Evolutionary conservation across 129 eudicot genomes (phyloP).

Genomic region (Flaveria bidentis): DNA sequence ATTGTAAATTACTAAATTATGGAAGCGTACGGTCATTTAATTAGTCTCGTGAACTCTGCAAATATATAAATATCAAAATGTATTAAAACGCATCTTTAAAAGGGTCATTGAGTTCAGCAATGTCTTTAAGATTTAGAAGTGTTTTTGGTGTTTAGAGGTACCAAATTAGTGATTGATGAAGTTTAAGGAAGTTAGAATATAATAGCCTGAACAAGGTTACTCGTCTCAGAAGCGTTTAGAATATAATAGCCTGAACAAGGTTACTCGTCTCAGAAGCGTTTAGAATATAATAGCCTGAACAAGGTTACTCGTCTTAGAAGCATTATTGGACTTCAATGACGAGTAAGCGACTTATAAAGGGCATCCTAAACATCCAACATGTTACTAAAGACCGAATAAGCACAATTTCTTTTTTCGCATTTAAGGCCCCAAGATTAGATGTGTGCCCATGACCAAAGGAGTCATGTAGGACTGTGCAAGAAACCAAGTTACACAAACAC

Average conservation of each 20-base stretch:
- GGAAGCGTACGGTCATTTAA: constrained; percentile 5
- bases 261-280: not conserved
- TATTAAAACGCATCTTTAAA: constrained; percentile 16
- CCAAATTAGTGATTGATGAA: not conserved
- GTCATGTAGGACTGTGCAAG: not conserved
- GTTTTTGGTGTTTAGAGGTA: not conserved
- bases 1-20: constrained; percentile 11
- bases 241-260: too few relatives aligned
- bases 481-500: not conserved
- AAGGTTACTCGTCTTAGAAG: not conserved
- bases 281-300: too few relatives aligned
- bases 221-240: too few relatives aligned
- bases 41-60: not conserved
- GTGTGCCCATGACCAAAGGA: constrained; percentile 5
- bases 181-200: not conserved
- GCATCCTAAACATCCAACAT: not conserved
- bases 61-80: constrained; percentile 11
- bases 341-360: constrained; percentile 8
- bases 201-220: not conserved
- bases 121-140: not conserved
- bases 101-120: constrained; percentile 14
- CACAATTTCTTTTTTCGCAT: not conserved
- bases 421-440: not conserved
- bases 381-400: not conserved
- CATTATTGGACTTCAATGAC: constrained; percentile 20